Evolutionary conservation across 2,329 filamentous ascomycete genomes (phyloP), one percentile per base, ranked within the genome.

Genomic region (Alternaria alternata): DNA sequence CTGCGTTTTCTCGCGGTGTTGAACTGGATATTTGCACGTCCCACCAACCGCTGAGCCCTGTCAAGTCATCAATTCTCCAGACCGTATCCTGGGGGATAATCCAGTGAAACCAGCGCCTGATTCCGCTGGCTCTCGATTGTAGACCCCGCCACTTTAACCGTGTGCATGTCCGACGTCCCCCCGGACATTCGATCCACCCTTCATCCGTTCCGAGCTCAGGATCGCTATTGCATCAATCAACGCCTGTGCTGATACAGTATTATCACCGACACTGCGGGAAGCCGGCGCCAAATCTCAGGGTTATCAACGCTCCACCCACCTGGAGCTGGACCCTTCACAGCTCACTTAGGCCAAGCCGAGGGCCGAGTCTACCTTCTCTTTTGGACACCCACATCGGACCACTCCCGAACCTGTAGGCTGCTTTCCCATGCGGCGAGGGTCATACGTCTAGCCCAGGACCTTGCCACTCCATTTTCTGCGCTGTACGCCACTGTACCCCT

Each of bases 401-500:
- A 63, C 57, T 59, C 28, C 67, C 63, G 62, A 72, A 67, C 59
- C 62, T 63, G 66, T 67, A 65, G 60, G 67, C 64, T 61, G 61
- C 61, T 65, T 68, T 64, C 54, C 64, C 57, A 58, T 68, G 62
- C 59, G 49, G 57, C 69, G 57, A 64, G 68, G 66, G 57, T 67
- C 43, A 20, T 49, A 43, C 56, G 64, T 57, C 57, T 64, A 57
- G 63, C 59, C 59, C 55, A 62, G 54, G 49, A 55, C 57, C 41
- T 63, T 56, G 63, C 62, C 58, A 61, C 47, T 51, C 52, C 51
- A 62, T n/a, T 48, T 53, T 55, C 54, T 62, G 61, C 63, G 61
- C 61, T 60, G 65, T 59, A 55, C 65, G 65, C 67, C 69, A 69
- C 64, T 60, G 61, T 65, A 60, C 69, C 68, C 67, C 66, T 68